Evolutionary conservation across 805 yeast species (phyloP).

Genomic region (Candida ortonii): DNA sequence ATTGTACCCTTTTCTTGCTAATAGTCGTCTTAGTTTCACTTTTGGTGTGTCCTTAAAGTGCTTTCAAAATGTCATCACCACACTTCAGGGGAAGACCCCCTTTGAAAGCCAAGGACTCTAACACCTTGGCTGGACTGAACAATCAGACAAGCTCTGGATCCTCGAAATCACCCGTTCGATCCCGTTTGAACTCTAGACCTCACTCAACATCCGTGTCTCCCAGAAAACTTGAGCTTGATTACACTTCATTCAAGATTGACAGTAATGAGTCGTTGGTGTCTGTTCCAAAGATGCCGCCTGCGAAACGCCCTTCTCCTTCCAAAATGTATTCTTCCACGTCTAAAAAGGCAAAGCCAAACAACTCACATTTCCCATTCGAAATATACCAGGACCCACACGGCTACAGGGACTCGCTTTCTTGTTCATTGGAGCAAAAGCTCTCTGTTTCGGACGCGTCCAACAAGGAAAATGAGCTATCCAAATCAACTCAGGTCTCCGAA

Average conservation of each 20-base stretch:
- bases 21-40: no score
- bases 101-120: conserved; percentile 11
- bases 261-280: conserved; percentile 12
- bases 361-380: conserved; percentile 12
- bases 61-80: no score
- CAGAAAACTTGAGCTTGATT: conserved; percentile 6
- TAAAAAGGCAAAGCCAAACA: conserved; percentile 11
- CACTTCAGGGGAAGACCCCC: conserved; percentile 8
- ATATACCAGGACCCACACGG: conserved; percentile 19
- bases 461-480: conserved; percentile 16
- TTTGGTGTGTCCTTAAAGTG: no score
- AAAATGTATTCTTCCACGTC: conserved; percentile 12
- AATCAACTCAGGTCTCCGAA: not conserved
- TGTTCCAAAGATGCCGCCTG: conserved; percentile 10
- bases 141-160: conserved; percentile 3
- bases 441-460: conserved; percentile 7
- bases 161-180: conserved; percentile 6
- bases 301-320: conserved; percentile 12
- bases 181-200: conserved; percentile 8
- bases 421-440: conserved; percentile 7
- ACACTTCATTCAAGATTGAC: conserved; percentile 9
- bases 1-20: no score
- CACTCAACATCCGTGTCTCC: conserved; percentile 9
- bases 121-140: no score
- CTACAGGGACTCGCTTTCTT: conserved; percentile 11